Evolutionary conservation across 2,329 filamentous ascomycete species (phyloP), one percentile per base, ranked within the genome.

Genomic region (Cladorrhinum sp.): DNA sequence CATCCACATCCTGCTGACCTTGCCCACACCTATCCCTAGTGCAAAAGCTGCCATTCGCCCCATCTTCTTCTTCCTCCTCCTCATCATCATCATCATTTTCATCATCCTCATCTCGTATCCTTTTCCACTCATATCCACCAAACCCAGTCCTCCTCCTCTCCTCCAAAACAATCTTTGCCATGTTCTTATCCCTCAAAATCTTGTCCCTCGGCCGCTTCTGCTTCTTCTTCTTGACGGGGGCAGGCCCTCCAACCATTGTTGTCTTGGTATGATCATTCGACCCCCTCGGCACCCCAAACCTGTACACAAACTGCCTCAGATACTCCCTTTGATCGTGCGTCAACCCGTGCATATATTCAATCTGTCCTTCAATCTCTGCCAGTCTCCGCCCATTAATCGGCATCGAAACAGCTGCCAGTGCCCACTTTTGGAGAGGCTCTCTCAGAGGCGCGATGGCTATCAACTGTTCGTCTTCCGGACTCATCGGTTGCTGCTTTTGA

Each of bases 141-240:
- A 98, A 98, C 0, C 92, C 92, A 24, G 85, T 89, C 72, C 83
- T 84, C 75, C 94, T 96, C 62, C 95, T 84, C 65, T 95, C 82
- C 66, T 91, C 86, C 73, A 98, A 78, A n/a, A 89, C 92, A 16
- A 81, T 79, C 46, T 80, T 81, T 46, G 86, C 88, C 6, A 88
- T 82, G 8, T 79, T 75, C 24, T 81, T 82, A 73, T 98, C 94
- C 49, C 94, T 82, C 26, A 98, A 77, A 60, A 98, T 76, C 69
- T 89, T 89, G 73, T 99, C 95, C n/a, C 93, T 82, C 0, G 94
- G 86, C 63, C 93, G 78, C 73, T 91, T 95, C 71, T 83, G 87
- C 71, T 93, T 88, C 28, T 57, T 61, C 18, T 46, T 46, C n/a
- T 18, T 46, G 33, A 16, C 12, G 33, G 33, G 7, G 33, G 33